Evolutionary conservation across 352 stramenopile species (phyloP), one percentile per base, ranked within the genome.

Genomic region (Thalassiosira mediterranea): DNA sequence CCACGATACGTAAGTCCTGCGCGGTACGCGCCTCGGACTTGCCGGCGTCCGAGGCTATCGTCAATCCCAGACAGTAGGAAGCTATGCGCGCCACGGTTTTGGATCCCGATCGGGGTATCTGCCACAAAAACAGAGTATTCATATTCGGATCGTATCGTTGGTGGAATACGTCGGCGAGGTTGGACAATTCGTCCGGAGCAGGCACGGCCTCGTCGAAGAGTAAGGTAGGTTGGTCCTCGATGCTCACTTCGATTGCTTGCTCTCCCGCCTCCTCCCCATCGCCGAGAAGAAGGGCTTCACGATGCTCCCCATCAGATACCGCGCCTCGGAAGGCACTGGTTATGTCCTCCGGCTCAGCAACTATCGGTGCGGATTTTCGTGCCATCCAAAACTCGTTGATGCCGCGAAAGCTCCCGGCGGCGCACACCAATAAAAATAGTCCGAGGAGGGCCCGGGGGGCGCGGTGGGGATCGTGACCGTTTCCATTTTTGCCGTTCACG

Each of bases 51-150:
- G 60, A 69, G 19, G 76, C 71, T 7, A 79, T 28, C 25, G 62
- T 72, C 19, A 85, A 54, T 4, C 72, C 72, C 19, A 85, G 28
- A 38, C 76, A 85, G 25, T 76, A 59, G 21, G 64, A 72, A 23
- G 63, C 71, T 19, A 82, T 81, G 11, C 47, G 25, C 57, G 72
- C 79, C 8, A 81, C 63, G 21, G 61, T 79, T 11, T 56, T 69
- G n/a, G 60, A 68, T 57, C 69, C 76, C 57, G 64, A 76, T 17
- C 76, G 52, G 31, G 71, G 71, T 42, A 85, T 72, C 38, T 77
- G 66, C 76, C 76, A 85, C 3, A 81, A 53, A 38, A 71, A 82
- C 26, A 73, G 21, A 61, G 60, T 79, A 46, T 84, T 59, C 42
- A 26, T 66, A n/a, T 44, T 38, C 23, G 49, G 44, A 58, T 72